phyloP scores from a whole-genome alignment of 805 yeast genomes.

The Ogataea ganodermae region DNA sequence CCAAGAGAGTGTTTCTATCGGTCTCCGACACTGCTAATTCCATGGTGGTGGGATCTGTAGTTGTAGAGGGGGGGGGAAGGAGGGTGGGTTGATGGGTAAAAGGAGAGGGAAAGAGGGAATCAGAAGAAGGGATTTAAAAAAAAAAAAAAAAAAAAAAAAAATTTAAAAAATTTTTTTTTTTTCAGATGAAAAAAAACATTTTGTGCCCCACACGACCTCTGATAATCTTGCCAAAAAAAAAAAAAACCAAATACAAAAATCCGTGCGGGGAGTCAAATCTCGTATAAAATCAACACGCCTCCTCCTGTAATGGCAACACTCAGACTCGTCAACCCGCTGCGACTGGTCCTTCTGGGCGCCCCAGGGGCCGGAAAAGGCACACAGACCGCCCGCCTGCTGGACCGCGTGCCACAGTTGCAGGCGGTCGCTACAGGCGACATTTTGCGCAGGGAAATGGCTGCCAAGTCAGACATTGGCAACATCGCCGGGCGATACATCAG shows the following conservation, averaged over 20 bases:
- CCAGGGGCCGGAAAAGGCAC: constrained; percentile 98
- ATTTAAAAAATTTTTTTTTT: constrained; percentile 13
- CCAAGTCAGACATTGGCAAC: constrained; percentile 53
- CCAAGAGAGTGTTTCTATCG: constrained; percentile 71
- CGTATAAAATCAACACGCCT: too few relatives aligned
- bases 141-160: constrained; percentile 1
- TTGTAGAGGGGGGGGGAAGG: neutral
- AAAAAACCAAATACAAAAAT: neutral
- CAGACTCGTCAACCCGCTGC: constrained; percentile 42
- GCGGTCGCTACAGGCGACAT: constrained; percentile 85
- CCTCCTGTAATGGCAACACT: constrained; percentile 2
- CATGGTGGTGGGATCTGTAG: constrained; percentile 41
- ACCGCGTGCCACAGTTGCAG: constrained; percentile 50
- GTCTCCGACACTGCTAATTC: constrained; percentile 75
- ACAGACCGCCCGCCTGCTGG: constrained; percentile 65
- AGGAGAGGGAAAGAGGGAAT: neutral
- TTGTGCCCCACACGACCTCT: constrained; percentile 6
- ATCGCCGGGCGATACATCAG: constrained; percentile 57
- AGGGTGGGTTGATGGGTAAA: neutral
- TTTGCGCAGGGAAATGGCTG: constrained; percentile 64
- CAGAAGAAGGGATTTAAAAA: constrained; percentile 4
- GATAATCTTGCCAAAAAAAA: neutral
- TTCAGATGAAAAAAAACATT: constrained; percentile 1
- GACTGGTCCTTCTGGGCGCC: constrained; percentile 82
- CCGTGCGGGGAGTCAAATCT: too few relatives aligned